Conservation (phyloP, 2,329 filamentous ascomycete genomes). For the Fusarium mundagurra region DNA sequence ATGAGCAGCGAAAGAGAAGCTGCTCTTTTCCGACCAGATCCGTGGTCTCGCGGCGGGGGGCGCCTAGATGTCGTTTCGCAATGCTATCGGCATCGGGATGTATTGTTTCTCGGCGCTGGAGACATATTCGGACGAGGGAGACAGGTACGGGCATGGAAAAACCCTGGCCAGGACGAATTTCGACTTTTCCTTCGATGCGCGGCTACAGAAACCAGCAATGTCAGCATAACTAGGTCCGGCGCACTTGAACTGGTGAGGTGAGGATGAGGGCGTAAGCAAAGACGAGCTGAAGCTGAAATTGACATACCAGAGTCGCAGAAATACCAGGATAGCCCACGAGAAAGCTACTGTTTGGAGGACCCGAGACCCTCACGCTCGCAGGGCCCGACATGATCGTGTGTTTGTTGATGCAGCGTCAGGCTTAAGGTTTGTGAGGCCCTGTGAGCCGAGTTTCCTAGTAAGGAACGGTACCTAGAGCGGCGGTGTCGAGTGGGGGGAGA, state of each 20-base stretch:
- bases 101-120: constrained; percentile 94
- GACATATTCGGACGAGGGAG: constrained; percentile 91
- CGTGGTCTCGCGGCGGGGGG: constrained; percentile 87
- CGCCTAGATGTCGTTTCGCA: constrained; percentile 89
- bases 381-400: constrained; percentile 42
- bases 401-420: constrained; percentile 19
- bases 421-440: constrained; percentile 20
- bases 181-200: constrained; percentile 96
- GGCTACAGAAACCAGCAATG: constrained; percentile 65
- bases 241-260: constrained; percentile 8
- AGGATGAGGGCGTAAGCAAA: constrained; percentile 20
- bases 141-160: constrained; percentile 89
- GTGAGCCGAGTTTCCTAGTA: constrained; percentile 11
- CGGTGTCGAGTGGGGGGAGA: constrained; percentile 35
- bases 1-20: constrained; percentile 85
- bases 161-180: constrained; percentile 87
- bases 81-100: constrained; percentile 95
- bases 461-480: constrained; percentile 27
- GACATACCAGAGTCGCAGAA: constrained; percentile 91
- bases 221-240: constrained; percentile 27
- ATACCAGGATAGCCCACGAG: constrained; percentile 97
- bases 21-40: constrained; percentile 97
- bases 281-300: constrained; percentile 9
- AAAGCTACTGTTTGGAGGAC: constrained; percentile 96
- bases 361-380: constrained; percentile 85